Base-by-base conservation (phyloP, 352 stramenopile species). In the Phytopythium mirpurense region DNA sequence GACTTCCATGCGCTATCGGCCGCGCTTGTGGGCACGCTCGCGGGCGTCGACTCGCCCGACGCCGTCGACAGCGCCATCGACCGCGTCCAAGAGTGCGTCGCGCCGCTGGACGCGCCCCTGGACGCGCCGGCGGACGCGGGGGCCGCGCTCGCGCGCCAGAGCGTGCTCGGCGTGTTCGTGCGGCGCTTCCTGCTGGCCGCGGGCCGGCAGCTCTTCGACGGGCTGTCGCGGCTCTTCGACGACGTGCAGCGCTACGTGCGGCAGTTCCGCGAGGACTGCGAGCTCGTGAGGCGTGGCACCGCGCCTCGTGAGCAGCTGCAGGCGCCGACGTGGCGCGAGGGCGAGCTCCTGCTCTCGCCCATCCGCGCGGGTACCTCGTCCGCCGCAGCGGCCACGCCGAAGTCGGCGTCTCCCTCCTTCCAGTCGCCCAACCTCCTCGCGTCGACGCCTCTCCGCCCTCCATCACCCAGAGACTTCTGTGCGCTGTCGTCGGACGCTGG, bases 91-190 rank as follows among this genome's bases (percentile, higher is more conserved):
- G 77, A 86, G 55, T 88, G 77, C 38, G 67, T 88, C 14, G 62
- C 73, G 36, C 74, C 76, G 5, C 54, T 83, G 26, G 60, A 56
- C 3, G 56, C 23, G 18, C 45, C 60, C 9, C 51, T 63, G 2
- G 54, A 54, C n/a, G 29, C 52, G 18, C 53, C 61, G 34, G 59
- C 57, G 38, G 72, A 86, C 53, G 78, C 72, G 0, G 60, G 57
- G 55, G 68, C 67, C 16, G 60, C 70, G 32, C 65, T 90, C 19
- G 65, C 63, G 31, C 68, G 79, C 24, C 67, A 57, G 24, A 90
- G 79, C 53, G 50, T 86, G 42, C 60, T 91, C 19, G 81, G 81
- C 1, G 56, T 88, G 16, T 91, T 88, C 48, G 74, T 91, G 44
- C 78, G 81, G 23, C 72, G 66, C 40, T 85, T 91, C 48, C 62